These are phyloP conservation scores for Arabidopsis suecica DNA, from an alignment of 345 rosid genomes.

Conservation along the genomic window DNA sequence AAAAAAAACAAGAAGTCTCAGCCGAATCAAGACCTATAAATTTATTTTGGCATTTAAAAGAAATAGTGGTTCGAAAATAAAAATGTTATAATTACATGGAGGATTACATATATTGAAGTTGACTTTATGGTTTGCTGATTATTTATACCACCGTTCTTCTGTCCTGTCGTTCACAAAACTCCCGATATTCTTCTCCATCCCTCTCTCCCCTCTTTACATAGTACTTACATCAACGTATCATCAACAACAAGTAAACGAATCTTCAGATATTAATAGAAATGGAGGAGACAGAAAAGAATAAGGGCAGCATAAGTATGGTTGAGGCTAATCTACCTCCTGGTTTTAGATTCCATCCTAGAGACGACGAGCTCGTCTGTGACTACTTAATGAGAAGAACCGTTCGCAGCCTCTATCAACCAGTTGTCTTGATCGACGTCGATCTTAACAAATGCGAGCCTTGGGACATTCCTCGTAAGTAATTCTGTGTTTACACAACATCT, in stretches of 20 bases:
- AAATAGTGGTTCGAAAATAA: slow-evolving; percentile 8
- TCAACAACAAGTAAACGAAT: slow-evolving; percentile 12
- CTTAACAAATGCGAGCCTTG: slow-evolving; percentile 95
- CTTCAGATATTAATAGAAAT: slow-evolving; percentile 15
- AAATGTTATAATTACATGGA: neutral
- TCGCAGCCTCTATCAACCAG: slow-evolving; percentile 54
- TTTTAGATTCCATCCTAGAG: slow-evolving; percentile 91
- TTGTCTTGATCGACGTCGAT: slow-evolving; percentile 79
- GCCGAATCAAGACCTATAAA: neutral
- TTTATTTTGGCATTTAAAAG: neutral
- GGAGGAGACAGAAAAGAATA: slow-evolving; percentile 33
- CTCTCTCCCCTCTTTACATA: neutral
- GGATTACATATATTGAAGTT: slow-evolving; percentile 25
- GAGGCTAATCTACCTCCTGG: slow-evolving; percentile 86
- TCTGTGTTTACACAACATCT: neutral
- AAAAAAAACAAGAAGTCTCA: neutral
- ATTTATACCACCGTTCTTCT: slow-evolving; percentile 39
- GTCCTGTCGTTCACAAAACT: slow-evolving; percentile 17
- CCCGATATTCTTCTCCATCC: slow-evolving; percentile 28
- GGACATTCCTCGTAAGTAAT: slow-evolving; percentile 80
- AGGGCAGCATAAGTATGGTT: slow-evolving; percentile 61
- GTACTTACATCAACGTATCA: slow-evolving; percentile 7
- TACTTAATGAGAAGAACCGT: slow-evolving; percentile 70
- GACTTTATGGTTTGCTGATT: slow-evolving; percentile 34
- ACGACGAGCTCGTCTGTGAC: slow-evolving; percentile 80